These are phyloP conservation scores for Citrullus colocynthis DNA, from an alignment of 306 rosid genomes.

Conservation along the genomic window DNA sequence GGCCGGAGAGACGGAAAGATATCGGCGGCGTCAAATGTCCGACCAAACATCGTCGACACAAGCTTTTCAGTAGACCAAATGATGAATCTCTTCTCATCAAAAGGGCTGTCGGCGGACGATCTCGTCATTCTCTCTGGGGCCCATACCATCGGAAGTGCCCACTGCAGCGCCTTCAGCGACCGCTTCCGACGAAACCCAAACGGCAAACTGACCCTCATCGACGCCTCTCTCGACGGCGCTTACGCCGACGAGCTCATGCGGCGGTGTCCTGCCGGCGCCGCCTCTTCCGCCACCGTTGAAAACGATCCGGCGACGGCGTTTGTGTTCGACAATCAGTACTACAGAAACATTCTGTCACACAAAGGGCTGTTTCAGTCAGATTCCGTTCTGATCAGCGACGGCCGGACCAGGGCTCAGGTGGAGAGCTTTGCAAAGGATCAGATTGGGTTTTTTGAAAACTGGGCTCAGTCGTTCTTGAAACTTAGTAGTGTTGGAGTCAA, in stretches of 20 bases:
- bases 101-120: constrained; percentile 72
- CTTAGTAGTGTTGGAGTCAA: constrained; percentile 53
- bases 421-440: constrained; percentile 49
- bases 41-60: constrained; percentile 80
- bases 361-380: constrained; percentile 71
- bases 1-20: constrained; percentile 78
- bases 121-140: constrained; percentile 86
- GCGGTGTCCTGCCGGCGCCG: constrained; percentile 34
- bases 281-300: constrained; percentile 33
- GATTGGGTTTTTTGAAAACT: constrained; percentile 38
- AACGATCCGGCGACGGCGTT: constrained; percentile 58
- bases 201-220: constrained; percentile 42
- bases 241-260: constrained; percentile 53
- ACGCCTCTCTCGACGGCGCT: constrained; percentile 37
- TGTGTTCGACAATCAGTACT: constrained; percentile 65
- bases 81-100: constrained; percentile 44
- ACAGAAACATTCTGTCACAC: constrained; percentile 37
- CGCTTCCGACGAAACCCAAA: constrained; percentile 42
- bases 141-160: constrained; percentile 73
- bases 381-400: constrained; percentile 37
- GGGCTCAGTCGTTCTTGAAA: constrained; percentile 60
- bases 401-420: constrained; percentile 35
- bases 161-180: constrained; percentile 58
- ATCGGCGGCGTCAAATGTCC: constrained; percentile 64
- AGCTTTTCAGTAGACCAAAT: constrained; percentile 71